Percentiles rank a stretch among this genome's conserved stretches.
Conservation (phyloP, 2,329 filamentous ascomycete species). For the Talaromyces albobiverticillius region DNA sequence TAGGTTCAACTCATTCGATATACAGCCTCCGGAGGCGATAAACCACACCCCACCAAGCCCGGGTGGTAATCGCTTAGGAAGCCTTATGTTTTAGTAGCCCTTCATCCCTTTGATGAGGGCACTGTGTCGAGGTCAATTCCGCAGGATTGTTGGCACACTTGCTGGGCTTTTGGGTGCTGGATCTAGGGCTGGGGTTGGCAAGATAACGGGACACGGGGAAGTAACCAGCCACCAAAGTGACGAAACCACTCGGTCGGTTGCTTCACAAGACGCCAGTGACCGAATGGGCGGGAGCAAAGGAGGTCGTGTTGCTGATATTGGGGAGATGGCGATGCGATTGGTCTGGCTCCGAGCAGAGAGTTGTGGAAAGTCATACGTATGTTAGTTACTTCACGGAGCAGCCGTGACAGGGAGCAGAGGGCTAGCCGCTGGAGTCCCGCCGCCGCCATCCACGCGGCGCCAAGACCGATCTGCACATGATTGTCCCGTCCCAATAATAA, state of each 20-base stretch:
- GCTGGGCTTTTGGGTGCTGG: not conserved
- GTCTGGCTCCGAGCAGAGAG: not conserved
- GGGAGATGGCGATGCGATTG: slow-evolving; percentile 5
- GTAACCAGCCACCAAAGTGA: slow-evolving; percentile 2
- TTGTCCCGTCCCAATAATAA: not conserved
- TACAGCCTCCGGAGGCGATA: slow-evolving; percentile 27
- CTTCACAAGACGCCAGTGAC: not conserved
- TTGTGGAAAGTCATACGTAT: slow-evolving; percentile 1
- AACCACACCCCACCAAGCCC: slow-evolving; percentile 19
- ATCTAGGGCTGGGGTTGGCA: not conserved
- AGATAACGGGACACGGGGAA: slow-evolving; percentile 9
- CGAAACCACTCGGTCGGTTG: slow-evolving; percentile 5
- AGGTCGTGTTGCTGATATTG: not conserved
- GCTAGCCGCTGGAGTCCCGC: slow-evolving; percentile 2
- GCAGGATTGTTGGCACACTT: not conserved
- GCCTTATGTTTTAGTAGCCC: not conserved
- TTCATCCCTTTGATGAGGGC: slow-evolving; percentile 4
- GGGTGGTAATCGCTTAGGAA: slow-evolving; percentile 17
- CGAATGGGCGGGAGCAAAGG: not conserved
- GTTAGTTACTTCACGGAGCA: no score
- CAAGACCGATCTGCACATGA: slow-evolving; percentile 8
- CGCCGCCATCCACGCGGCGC: slow-evolving; percentile 7
- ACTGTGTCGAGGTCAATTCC: not conserved
- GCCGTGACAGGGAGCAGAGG: not conserved
- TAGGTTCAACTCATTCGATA: slow-evolving; percentile 31